These are phyloP conservation scores for Rhizoclosmatium globosum DNA, from an alignment of 192 early-diverging fungal genomes.

Conservation along the genomic window DNA sequence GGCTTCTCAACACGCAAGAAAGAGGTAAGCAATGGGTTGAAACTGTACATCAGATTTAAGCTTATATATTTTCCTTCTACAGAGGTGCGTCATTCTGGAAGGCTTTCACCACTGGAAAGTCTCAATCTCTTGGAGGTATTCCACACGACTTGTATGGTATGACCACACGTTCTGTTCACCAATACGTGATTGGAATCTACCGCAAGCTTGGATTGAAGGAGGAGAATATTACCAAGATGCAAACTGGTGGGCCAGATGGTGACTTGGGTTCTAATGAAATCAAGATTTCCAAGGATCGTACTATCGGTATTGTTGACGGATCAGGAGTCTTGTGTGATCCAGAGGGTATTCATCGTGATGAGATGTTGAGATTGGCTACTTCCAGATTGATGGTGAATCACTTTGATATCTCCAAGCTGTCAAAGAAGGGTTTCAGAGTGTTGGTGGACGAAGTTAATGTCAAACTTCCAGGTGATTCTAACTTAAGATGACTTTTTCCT, in stretches of 20 bases:
- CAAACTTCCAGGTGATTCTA: constrained; percentile 70
- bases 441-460: constrained; percentile 93
- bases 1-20: constrained; percentile 93
- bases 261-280: constrained; percentile 99
- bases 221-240: constrained; percentile 85
- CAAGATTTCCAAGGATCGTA: constrained; percentile 97
- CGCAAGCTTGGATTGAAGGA: constrained; percentile 76
- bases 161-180: constrained; percentile 99
- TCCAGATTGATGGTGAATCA: constrained; percentile 86
- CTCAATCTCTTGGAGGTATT: constrained; percentile 91
- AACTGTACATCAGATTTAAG: not conserved
- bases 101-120: constrained; percentile 99
- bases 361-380: constrained; percentile 86
- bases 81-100: constrained; percentile 97
- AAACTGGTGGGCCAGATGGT: constrained; percentile 98
- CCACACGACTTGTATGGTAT: constrained; percentile 98
- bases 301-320: constrained; percentile 96
- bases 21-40: constrained; percentile 44
- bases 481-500: constrained; percentile 3
- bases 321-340: constrained; percentile 95
- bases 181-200: constrained; percentile 98
- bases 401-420: constrained; percentile 86
- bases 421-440: constrained; percentile 90
- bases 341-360: constrained; percentile 88
- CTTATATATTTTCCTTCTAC: constrained; percentile 1